Percentiles rank a stretch among this genome's conserved stretches.
phyloP scores from a whole-genome alignment of 257 asterid genomes.

The Osmanthus fragrans region DNA sequence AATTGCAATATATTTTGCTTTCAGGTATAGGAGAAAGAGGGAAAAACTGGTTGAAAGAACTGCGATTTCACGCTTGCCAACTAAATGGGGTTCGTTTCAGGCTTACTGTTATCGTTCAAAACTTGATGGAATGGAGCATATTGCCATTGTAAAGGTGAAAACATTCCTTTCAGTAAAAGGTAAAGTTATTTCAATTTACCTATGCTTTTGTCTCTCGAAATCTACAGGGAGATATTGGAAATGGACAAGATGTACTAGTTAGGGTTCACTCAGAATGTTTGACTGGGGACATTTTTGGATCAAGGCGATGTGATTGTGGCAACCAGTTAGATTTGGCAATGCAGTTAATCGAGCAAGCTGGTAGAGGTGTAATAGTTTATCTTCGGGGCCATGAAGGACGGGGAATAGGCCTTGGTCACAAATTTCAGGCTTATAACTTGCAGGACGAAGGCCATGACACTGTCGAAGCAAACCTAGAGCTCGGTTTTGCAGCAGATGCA shows the following conservation, averaged over 20 bases:
- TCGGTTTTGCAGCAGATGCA: conserved; percentile 83
- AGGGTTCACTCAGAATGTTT: conserved; percentile 92
- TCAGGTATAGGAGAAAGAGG: conserved; percentile 79
- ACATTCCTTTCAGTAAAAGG: background rate
- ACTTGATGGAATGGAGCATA: conserved; percentile 77
- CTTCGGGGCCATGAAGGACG: conserved; percentile 90
- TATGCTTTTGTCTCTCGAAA: background rate
- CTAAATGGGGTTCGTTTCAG: conserved; percentile 79
- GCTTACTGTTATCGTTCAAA: conserved; percentile 71
- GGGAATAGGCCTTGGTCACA: conserved; percentile 83
- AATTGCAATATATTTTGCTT: conserved; percentile 3
- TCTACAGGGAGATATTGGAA: conserved; percentile 68
- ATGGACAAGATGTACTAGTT: conserved; percentile 80
- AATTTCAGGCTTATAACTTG: conserved; percentile 77
- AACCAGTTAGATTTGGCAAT: conserved; percentile 78
- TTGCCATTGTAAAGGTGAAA: conserved; percentile 69
- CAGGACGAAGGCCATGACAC: conserved; percentile 91
- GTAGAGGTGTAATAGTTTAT: conserved; percentile 71
- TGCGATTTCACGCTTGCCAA: conserved; percentile 62
- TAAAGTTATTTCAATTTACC: background rate
- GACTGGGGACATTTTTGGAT: conserved; percentile 84
- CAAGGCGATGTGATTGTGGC: conserved; percentile 82
- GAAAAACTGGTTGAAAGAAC: conserved; percentile 70
- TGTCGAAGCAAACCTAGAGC: conserved; percentile 81
- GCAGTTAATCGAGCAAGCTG: conserved; percentile 70